phyloP scores from a whole-genome alignment of 2,329 filamentous ascomycete species.

The Coniochaeta prunicola region DNA sequence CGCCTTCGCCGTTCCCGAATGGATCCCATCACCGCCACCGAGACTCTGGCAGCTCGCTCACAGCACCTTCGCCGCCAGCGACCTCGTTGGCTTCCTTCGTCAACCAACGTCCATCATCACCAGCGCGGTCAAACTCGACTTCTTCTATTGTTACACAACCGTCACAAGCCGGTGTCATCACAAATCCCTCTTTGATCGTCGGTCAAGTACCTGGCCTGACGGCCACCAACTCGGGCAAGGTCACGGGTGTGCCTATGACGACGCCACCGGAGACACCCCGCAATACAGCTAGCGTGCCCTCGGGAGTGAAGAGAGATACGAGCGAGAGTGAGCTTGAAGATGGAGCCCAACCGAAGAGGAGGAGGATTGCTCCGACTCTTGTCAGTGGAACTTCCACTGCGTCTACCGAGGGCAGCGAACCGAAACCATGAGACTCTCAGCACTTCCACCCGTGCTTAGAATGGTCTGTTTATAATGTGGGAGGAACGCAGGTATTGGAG shows the following conservation, averaged over 20 bases:
- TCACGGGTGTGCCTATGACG: constrained; percentile 63
- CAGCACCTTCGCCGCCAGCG: constrained; percentile 50
- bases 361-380: constrained; percentile 62
- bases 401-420: neutral
- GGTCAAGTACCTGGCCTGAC: constrained; percentile 72
- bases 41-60: constrained; percentile 49
- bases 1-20: constrained; percentile 49
- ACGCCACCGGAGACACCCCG: constrained; percentile 87
- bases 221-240: constrained; percentile 61
- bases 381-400: constrained; percentile 25
- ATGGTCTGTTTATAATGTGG: neutral
- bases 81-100: constrained; percentile 43
- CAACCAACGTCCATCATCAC: constrained; percentile 64
- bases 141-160: constrained; percentile 69
- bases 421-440: neutral
- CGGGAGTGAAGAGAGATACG: constrained; percentile 50
- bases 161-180: constrained; percentile 51
- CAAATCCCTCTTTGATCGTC: constrained; percentile 71
- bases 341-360: constrained; percentile 52
- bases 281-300: constrained; percentile 43
- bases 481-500: neutral
- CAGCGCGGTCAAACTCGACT: constrained; percentile 76
- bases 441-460: neutral
- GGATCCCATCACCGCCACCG: constrained; percentile 47
- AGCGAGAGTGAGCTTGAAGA: constrained; percentile 48